These are phyloP conservation scores for Calonectria pseudoturangicola DNA, from an alignment of 2,329 filamentous ascomycete species.

Conservation along the genomic window DNA sequence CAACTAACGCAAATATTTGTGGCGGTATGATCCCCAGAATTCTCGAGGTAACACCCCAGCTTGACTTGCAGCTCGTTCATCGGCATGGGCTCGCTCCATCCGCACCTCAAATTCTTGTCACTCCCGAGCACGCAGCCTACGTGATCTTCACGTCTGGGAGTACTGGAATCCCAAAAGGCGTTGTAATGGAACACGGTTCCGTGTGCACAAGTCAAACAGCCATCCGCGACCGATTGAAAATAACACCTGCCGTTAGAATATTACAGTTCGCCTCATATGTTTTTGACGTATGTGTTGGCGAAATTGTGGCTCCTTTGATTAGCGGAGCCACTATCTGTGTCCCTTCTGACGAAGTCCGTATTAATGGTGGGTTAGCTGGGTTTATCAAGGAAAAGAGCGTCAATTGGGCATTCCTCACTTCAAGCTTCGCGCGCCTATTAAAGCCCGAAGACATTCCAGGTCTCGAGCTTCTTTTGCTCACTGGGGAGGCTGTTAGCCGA, in stretches of 20 bases:
- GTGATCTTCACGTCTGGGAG: background rate
- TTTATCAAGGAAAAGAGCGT: background rate
- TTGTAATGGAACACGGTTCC: background rate
- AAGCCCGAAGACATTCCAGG: conserved; percentile 8
- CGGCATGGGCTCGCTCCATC: no score
- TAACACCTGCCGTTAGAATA: background rate
- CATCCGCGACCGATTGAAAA: background rate
- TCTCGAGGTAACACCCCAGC: no score
- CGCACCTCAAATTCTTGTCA: background rate
- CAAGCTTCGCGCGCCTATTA: conserved; percentile 23
- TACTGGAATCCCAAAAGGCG: background rate
- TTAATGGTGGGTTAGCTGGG: background rate
- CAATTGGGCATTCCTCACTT: conserved; percentile 18
- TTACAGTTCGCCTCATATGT: background rate
- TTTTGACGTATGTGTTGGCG: background rate
- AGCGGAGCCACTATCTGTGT: background rate
- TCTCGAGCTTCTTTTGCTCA: conserved; percentile 13
- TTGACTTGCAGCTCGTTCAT: no score
- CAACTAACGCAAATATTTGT: no score
- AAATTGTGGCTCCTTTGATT: background rate
- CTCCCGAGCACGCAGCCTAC: background rate
- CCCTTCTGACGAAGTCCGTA: conserved; percentile 29
- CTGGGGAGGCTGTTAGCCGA: conserved; percentile 14
- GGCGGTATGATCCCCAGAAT: no score
- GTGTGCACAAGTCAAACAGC: background rate